A percentile compares a stretch with the other conserved stretches of the same genome.
These are phyloP conservation scores for Sporothrix pseudoabietina DNA, from an alignment of 2,329 filamentous ascomycete species.

Conservation along the genomic window DNA sequence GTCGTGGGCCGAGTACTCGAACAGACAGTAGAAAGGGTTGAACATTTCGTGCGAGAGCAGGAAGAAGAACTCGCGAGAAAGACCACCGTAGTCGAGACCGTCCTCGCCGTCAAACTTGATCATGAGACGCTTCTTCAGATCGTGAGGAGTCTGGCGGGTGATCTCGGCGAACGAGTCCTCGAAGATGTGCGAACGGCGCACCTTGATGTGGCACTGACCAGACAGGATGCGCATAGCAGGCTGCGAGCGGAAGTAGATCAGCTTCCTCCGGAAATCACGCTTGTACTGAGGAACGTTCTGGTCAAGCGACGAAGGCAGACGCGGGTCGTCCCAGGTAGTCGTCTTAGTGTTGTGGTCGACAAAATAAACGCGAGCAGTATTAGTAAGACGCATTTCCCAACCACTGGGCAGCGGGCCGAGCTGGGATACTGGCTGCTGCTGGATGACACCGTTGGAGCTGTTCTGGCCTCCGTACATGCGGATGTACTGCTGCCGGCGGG, in stretches of 20 bases:
- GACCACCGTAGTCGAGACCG: slow-evolving; percentile 93
- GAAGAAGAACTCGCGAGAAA: slow-evolving; percentile 99
- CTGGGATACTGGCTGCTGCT: slow-evolving; percentile 96
- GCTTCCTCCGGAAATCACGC: slow-evolving; percentile 94
- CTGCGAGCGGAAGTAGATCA: slow-evolving; percentile 99
- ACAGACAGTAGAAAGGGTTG: slow-evolving; percentile 98
- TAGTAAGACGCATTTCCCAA: slow-evolving; percentile 99
- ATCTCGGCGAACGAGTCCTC: slow-evolving; percentile 99
- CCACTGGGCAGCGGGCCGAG: slow-evolving; percentile 92
- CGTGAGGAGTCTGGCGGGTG: slow-evolving; percentile 90
- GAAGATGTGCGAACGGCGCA: slow-evolving; percentile 94
- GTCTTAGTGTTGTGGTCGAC: slow-evolving; percentile 99
- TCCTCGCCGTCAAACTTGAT: slow-evolving; percentile 99
- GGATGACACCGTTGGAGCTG: slow-evolving; percentile 81
- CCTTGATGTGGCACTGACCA: slow-evolving; percentile 97
- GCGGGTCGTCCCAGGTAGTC: slow-evolving; percentile 97
- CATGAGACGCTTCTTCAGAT: slow-evolving; percentile 98
- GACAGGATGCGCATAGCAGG: slow-evolving; percentile 93
- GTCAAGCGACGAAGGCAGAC: slow-evolving; percentile 90
- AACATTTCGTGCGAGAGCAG: slow-evolving; percentile 99
- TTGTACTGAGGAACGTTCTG: slow-evolving; percentile 99
- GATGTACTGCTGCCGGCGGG: slow-evolving; percentile 95
- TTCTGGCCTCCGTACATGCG: slow-evolving; percentile 93
- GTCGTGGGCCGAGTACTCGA: slow-evolving; percentile 99
- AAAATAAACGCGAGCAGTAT: slow-evolving; percentile 97